phyloP scores from a whole-genome alignment of 371 early-diverging fungal genomes.

The Coemansia sp. region DNA sequence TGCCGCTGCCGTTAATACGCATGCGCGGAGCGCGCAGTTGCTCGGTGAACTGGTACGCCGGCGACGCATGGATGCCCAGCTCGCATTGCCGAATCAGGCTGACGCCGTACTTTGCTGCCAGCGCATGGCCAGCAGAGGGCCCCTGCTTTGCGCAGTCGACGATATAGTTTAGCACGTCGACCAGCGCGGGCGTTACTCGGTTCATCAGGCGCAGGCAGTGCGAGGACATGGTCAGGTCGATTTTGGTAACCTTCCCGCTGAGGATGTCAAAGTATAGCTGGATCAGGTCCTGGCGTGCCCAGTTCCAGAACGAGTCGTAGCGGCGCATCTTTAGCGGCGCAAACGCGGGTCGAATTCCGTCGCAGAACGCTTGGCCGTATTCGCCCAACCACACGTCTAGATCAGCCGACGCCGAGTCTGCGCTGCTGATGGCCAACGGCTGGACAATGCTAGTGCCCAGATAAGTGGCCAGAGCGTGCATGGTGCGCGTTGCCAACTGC shows the following conservation, averaged over 20 bases:
- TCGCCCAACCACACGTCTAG: constrained; percentile 81
- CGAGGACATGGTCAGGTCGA: constrained; percentile 75
- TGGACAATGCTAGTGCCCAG: constrained; percentile 79
- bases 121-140: constrained; percentile 71
- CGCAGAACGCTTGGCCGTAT: constrained; percentile 83
- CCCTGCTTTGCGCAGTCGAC: constrained; percentile 66
- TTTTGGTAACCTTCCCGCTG: constrained; percentile 77
- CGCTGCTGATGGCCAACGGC: not conserved
- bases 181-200: constrained; percentile 72
- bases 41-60: constrained; percentile 85
- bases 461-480: constrained; percentile 83
- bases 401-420: constrained; percentile 61
- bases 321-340: constrained; percentile 80
- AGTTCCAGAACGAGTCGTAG: constrained; percentile 97
- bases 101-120: constrained; percentile 76
- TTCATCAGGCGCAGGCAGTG: constrained; percentile 89
- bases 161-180: constrained; percentile 80
- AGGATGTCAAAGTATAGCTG: constrained; percentile 86
- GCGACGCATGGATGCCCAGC: constrained; percentile 67
- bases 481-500: constrained; percentile 73
- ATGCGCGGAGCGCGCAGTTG: constrained; percentile 82
- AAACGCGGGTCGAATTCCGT: constrained; percentile 85
- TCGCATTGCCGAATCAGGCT: constrained; percentile 80
- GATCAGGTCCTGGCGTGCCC: constrained; percentile 91
- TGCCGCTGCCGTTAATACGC: constrained; percentile 69